These are phyloP conservation scores for rapeseed (Brassica napus) DNA, from an alignment of 345 rosid species.

Conservation along the genomic window Da-Ae NC_063442.1:43053001-43053500, in stretches of 20 bases:
- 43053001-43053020: too few relatives aligned
- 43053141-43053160: too few relatives aligned
- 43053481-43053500: slow-evolving; percentile 18
- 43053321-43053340: not conserved
- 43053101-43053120: too few relatives aligned
- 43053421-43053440: slow-evolving; percentile 96
- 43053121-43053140: too few relatives aligned
- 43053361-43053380: slow-evolving; percentile 47
- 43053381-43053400: slow-evolving; percentile 93
- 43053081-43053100: too few relatives aligned
- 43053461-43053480: not conserved
- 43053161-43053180: too few relatives aligned
- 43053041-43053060: too few relatives aligned
- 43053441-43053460: slow-evolving; percentile 92
- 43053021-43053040: too few relatives aligned
- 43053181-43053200: too few relatives aligned
- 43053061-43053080: too few relatives aligned
- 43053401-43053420: slow-evolving; percentile 99
- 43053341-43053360: not conserved
- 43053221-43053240: not conserved
- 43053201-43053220: too few relatives aligned
- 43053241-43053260: not conserved
- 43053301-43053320: too few relatives aligned
- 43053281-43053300: not conserved
- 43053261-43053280: not conserved